phyloP scores from a whole-genome alignment of 768 basidiomycete species.

The Neoboletus brunneissimus region DNA sequence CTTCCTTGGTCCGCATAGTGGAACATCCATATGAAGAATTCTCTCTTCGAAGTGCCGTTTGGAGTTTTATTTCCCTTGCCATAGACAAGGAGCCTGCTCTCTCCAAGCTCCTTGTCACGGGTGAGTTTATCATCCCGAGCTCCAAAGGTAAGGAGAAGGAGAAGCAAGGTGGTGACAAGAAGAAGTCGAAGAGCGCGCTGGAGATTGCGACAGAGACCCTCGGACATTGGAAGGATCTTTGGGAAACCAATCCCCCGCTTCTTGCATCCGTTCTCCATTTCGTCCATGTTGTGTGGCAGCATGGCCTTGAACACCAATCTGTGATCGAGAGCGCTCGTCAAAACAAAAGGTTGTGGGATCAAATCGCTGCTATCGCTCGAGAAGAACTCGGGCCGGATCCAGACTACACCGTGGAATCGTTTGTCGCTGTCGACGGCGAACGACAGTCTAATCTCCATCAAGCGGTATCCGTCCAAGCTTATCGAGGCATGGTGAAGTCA shows the following conservation, averaged over 20 bases:
- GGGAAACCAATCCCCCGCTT: constrained; percentile 75
- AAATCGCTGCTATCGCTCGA: constrained; percentile 58
- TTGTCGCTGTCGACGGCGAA: constrained; percentile 36
- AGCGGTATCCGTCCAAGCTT: constrained; percentile 58
- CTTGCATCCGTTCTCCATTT: constrained; percentile 74
- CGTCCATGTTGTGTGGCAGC: constrained; percentile 75
- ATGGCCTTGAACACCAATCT: constrained; percentile 67
- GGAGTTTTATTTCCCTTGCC: constrained; percentile 79
- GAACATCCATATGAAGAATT: constrained; percentile 81
- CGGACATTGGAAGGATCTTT: constrained; percentile 66
- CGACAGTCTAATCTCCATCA: constrained; percentile 57
- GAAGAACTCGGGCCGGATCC: constrained; percentile 75
- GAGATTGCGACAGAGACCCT: constrained; percentile 66
- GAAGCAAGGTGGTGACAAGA: constrained; percentile 23
- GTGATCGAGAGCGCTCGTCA: constrained; percentile 55
- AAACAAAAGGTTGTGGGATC: constrained; percentile 66
- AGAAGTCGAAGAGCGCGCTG: constrained; percentile 54
- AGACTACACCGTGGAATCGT: constrained; percentile 56
- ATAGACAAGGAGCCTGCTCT: constrained; percentile 87
- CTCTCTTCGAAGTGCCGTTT: constrained; percentile 67
- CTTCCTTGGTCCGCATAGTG: constrained; percentile 65
- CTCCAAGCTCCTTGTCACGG: constrained; percentile 73
- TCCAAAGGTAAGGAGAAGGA: constrained; percentile 41
- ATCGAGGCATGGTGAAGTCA: constrained; percentile 69
- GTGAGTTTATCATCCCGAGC: constrained; percentile 56